Evolutionary conservation across 2,329 filamentous ascomycete species (phyloP), one percentile per base, ranked within the genome.

Genomic region (Ramularia endophylla): DNA sequence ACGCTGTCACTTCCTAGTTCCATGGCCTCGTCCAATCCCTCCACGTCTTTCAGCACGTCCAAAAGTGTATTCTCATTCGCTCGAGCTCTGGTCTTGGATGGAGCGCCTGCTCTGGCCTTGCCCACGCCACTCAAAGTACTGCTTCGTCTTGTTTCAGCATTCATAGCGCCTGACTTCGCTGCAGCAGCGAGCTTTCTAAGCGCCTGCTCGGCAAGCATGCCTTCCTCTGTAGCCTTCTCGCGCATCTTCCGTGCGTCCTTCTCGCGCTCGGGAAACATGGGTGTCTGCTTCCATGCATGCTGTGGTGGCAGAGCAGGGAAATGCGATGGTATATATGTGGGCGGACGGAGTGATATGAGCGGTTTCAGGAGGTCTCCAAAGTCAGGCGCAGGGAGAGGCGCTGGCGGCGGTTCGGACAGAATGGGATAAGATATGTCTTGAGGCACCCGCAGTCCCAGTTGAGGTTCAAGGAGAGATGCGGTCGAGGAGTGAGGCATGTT

Each of bases 201-300:
- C 15, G 79, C 79, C 53, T 81, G 75, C 58, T 83, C 80, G 6
- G 79, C 80, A 45, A 80, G 61, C 33, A 81, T 72, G 11, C 79
- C 79, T 56, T 84, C 80, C 54, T 81, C 73, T 3, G 78, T 81
- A 4, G 79, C 79, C 43, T 73, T 70, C 55, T 83, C 80, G 27
- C 59, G 56, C 57, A 60, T 58, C 51, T 69, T 71, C 27, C 77
- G 67, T 2, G 77, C 72, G 50, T 83, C 78, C 25, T 67, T 73
- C 48, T 81, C 77, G 44, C 79, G 71, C 28, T 73, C 61, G 1
- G 74, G 72, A 47, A 72, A 80, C 3, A 81, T 74, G 0, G 76
- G 67, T 1, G 79, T 81, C 18, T 72, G 63, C 50, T 73, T 73
- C 64, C 78, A 84, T 1, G 80, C 80, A 58, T 83, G 80, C 55